Evolutionary conservation across 805 yeast species (phyloP), one percentile per base, ranked within the genome.

Genomic region (Pichia manshurica): DNA sequence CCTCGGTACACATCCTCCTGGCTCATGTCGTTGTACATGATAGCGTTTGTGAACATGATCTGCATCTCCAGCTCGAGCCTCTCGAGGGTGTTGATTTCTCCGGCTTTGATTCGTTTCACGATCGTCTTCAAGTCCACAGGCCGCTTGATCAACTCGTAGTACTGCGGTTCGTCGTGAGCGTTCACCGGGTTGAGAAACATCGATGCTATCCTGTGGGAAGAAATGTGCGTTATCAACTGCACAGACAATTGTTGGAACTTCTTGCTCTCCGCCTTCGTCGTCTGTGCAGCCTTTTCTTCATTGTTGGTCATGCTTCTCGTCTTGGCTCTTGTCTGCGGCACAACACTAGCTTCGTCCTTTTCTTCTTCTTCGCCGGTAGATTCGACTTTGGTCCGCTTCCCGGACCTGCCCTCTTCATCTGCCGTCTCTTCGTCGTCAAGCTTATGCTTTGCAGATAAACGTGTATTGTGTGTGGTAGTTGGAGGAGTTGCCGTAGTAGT

Each of bases 21-120:
- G 28, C 54, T 47, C 51, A 78, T 72, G 55, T 77, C 77, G 62
- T 87, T 86, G 66, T 81, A 87, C 93, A 87, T 87, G 16, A 86
- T 75, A 16, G 91, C 87, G 62, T 87, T 87, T 44, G 91, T 84
- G 66, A 83, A 84, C 93, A 87, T 84, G 50, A 82, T 68, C 68
- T 82, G 73, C 39, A 87, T 69, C 52, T 83, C 87, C 44, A 84
- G 68, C 54, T 86, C 87, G 20, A 87, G 67, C 48, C 82, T 80
- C 20, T 61, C 68, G 10, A 67, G 63, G 16, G 62, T 60, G 32
- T 73, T 70, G 37, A 86, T 74, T 46, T 74, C 71, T 0, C 81
- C 82, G 44, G 78, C 79, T 52, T 80, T 80, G 25, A 86, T 73
- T 54, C 70, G 73, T 39, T 72, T 71, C 51, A 75, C 70, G 36